Conservation (phyloP, 1,139 yeast genomes). For the Candida smagusa region DNA sequence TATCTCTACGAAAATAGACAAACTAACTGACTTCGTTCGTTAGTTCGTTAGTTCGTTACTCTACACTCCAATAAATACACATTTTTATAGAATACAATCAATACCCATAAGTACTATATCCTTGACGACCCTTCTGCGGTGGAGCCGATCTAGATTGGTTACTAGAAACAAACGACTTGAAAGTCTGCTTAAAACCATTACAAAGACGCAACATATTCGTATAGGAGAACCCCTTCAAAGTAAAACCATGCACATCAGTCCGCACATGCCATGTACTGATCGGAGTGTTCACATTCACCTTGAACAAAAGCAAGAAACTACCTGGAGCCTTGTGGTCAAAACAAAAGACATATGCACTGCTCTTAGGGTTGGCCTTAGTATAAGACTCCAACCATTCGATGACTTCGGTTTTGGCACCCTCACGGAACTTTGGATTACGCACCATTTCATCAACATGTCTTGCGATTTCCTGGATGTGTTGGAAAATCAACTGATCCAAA, state of each 20-base stretch:
- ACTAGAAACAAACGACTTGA: slow-evolving; percentile 28
- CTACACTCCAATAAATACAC: too few species aligned
- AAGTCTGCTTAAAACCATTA: slow-evolving; percentile 83
- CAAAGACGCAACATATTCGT: slow-evolving; percentile 85
- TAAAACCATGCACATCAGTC: slow-evolving; percentile 83
- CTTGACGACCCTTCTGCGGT: slow-evolving; percentile 10
- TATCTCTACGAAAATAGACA: too few species aligned
- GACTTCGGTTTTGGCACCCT: slow-evolving; percentile 77
- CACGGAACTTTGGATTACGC: slow-evolving; percentile 82
- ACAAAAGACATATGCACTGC: slow-evolving; percentile 89
- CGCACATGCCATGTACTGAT: slow-evolving; percentile 87
- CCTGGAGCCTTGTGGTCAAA: slow-evolving; percentile 92
- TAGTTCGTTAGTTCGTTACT: too few species aligned
- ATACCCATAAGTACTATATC: slow-evolving; percentile 31
- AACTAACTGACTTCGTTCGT: too few species aligned
- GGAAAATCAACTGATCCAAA: slow-evolving; percentile 88
- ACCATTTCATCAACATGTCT: slow-evolving; percentile 82
- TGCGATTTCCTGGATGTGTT: slow-evolving; percentile 83
- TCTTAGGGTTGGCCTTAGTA: slow-evolving; percentile 86
- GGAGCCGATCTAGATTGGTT: slow-evolving; percentile 3
- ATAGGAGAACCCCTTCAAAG: slow-evolving; percentile 73
- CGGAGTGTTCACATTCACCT: slow-evolving; percentile 66
- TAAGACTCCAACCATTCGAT: slow-evolving; percentile 86
- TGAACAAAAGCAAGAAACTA: slow-evolving; percentile 82
- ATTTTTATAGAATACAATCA: slow-evolving; percentile 7